These are phyloP conservation scores for Kernera saxatilis DNA, from an alignment of 345 rosid species.

Conservation along the genomic window DNA sequence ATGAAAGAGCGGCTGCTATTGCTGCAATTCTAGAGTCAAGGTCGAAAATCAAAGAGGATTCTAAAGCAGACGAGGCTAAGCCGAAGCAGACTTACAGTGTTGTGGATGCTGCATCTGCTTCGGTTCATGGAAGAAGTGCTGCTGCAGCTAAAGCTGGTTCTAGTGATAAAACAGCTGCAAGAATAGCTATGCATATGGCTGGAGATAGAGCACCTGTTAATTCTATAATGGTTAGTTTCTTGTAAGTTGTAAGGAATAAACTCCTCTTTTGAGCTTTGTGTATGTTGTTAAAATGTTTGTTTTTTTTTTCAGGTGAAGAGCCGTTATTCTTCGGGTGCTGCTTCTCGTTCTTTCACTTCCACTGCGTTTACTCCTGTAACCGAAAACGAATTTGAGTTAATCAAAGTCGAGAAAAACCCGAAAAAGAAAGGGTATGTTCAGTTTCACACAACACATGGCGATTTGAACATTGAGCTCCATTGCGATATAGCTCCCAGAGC, in stretches of 20 bases:
- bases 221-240: conserved; percentile 64
- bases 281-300: neutral
- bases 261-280: neutral
- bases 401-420: conserved; percentile 90
- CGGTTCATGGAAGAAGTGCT: conserved; percentile 95
- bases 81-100: conserved; percentile 54
- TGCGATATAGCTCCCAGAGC: conserved; percentile 90
- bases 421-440: conserved; percentile 95
- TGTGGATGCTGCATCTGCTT: conserved; percentile 97
- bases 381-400: conserved; percentile 67
- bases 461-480: conserved; percentile 89
- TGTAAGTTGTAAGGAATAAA: neutral
- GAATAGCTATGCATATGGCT: conserved; percentile 94
- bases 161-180: conserved; percentile 82
- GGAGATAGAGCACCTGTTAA: conserved; percentile 90
- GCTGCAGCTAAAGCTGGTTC: conserved; percentile 81
- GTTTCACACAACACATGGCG: conserved; percentile 83
- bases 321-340: conserved; percentile 84
- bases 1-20: conserved; percentile 92
- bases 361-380: conserved; percentile 86
- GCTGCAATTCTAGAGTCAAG: conserved; percentile 77
- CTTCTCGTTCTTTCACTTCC: conserved; percentile 95
- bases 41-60: conserved; percentile 59
- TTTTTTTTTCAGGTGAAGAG: conserved; percentile 61
- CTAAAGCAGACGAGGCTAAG: conserved; percentile 47